phyloP scores from a whole-genome alignment of 129 eudicot genomes.

The Chrysanthemum seticuspe region DNA sequence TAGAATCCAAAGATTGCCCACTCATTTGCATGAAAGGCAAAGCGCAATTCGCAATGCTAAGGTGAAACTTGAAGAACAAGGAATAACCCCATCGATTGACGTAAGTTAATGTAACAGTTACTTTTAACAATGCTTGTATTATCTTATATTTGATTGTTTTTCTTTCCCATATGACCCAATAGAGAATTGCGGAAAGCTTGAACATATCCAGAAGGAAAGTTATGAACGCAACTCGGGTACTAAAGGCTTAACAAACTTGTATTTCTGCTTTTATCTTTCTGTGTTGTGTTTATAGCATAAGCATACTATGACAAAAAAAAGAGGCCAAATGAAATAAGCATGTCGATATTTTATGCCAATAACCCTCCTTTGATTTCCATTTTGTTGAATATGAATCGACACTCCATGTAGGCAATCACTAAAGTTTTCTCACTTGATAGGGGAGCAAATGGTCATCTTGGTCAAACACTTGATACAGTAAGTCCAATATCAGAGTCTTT shows the following conservation, averaged over 20 bases:
- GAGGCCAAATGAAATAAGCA: too few species aligned
- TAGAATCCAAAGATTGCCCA: constrained; percentile 68
- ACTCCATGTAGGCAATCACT: constrained; percentile 54
- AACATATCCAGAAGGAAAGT: constrained; percentile 80
- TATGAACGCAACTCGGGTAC: constrained; percentile 79
- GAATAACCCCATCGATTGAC: constrained; percentile 71
- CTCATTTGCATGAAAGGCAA: constrained; percentile 76
- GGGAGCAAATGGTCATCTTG: constrained; percentile 69
- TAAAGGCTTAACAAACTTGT: constrained; percentile 8
- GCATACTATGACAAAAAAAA: too few species aligned
- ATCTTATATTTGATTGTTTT: constrained; percentile 15
- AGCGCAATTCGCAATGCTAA: constrained; percentile 68
- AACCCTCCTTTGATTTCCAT: neutral
- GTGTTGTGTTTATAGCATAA: too few species aligned
- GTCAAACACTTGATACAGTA: constrained; percentile 71
- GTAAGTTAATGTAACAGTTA: constrained; percentile 38
- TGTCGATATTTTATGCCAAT: too few species aligned
- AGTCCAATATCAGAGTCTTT: constrained; percentile 23
- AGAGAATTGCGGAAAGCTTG: constrained; percentile 72
- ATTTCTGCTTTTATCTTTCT: neutral
- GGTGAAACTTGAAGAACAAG: constrained; percentile 58
- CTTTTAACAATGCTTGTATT: constrained; percentile 2
- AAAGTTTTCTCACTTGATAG: constrained; percentile 81
- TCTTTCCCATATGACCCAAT: constrained; percentile 17
- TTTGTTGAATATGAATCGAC: neutral